These are phyloP conservation scores for Plantago rigida DNA, from an alignment of 305 asterid species.

Conservation along the genomic window DNA sequence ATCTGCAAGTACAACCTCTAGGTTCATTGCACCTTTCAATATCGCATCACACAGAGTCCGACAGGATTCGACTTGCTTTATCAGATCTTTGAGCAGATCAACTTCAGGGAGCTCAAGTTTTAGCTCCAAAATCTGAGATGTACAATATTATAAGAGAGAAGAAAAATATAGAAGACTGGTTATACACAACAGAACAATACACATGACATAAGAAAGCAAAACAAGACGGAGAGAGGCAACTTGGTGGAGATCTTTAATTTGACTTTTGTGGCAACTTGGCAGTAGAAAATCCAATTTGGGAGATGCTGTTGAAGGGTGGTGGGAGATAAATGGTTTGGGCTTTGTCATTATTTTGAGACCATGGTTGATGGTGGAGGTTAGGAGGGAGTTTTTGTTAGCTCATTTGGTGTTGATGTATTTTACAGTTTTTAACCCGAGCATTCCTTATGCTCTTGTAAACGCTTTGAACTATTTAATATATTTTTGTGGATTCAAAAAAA, in stretches of 20 bases:
- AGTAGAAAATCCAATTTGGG: no score
- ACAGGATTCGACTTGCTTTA: conserved; percentile 54
- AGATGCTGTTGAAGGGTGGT: no score
- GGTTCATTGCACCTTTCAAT: conserved; percentile 45
- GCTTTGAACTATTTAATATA: no score
- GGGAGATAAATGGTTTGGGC: no score
- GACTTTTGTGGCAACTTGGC: no score
- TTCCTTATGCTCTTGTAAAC: no score
- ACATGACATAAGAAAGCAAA: conserved; percentile 6
- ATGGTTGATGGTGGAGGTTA: no score
- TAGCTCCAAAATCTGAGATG: conserved; percentile 48
- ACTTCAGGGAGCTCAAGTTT: conserved; percentile 67
- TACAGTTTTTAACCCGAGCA: no score
- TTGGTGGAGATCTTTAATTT: no score
- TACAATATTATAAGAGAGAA: conserved; percentile 14
- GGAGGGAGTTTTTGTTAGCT: no score
- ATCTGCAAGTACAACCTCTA: conserved; percentile 48
- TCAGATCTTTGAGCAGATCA: conserved; percentile 46
- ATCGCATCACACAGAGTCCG: conserved; percentile 58
- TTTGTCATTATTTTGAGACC: no score
- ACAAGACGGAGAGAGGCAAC: conserved; percentile 12
- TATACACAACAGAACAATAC: conserved; percentile 3
- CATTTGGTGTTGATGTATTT: no score
- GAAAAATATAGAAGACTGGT: conserved; percentile 9
- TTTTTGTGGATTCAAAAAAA: background rate